These are phyloP conservation scores for Wallacemonas sp. DNA, from an alignment of 208 protist species.

Conservation along the genomic window DNA sequence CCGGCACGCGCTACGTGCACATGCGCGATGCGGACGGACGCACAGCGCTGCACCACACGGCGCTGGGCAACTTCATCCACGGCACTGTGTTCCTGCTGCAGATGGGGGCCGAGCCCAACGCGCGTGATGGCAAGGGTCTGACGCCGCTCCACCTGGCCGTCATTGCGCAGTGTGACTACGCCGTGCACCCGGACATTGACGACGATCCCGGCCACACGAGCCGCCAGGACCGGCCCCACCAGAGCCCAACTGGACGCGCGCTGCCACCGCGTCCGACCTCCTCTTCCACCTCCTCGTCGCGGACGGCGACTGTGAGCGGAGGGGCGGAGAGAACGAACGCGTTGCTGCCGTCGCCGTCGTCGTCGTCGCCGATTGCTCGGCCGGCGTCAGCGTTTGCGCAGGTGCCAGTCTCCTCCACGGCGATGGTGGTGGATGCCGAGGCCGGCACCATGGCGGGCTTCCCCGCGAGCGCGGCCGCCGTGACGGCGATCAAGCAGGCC, in stretches of 20 bases:
- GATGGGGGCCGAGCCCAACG: constrained; percentile 39
- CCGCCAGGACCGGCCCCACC: not conserved
- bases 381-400: not conserved
- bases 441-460: constrained; percentile 10
- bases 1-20: constrained; percentile 21
- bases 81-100: constrained; percentile 28
- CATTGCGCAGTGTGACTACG: not conserved
- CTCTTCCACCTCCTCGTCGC: no score
- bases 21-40: constrained; percentile 28
- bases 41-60: constrained; percentile 39
- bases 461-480: constrained; percentile 14
- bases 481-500: constrained; percentile 16
- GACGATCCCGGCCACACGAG: not conserved
- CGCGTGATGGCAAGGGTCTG: constrained; percentile 34
- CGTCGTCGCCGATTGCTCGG: no score
- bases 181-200: not conserved
- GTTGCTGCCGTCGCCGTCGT: no score
- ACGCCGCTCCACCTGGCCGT: constrained; percentile 49
- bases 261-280: no score
- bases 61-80: constrained; percentile 31
- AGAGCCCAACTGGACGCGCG: no score
- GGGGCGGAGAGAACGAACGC: no score
- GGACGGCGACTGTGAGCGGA: no score
- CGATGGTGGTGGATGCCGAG: not conserved
- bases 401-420: not conserved